Evolutionary conservation across 1,284 basidiomycete genomes (phyloP).

Genomic region (Ustilago sp.): DNA sequence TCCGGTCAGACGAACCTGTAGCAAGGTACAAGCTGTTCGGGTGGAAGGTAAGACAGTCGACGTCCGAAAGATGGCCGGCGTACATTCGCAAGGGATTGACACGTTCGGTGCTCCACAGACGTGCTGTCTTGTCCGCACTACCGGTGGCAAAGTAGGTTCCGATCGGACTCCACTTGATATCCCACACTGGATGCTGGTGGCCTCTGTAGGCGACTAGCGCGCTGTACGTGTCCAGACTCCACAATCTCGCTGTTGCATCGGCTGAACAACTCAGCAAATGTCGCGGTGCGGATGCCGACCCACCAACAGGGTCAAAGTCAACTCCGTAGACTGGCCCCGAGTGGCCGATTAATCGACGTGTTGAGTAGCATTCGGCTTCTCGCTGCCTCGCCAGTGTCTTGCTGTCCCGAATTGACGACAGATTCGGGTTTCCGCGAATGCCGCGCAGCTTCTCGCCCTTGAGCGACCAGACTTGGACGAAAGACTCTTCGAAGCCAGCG

Average conservation of each 20-base stretch:
- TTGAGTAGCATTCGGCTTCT: slow-evolving; percentile 40
- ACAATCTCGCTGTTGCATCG: slow-evolving; percentile 89
- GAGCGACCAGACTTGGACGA: slow-evolving; percentile 92
- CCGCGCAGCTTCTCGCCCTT: slow-evolving; percentile 89
- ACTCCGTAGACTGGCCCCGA: slow-evolving; percentile 95
- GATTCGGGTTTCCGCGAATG: slow-evolving; percentile 79
- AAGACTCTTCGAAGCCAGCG: slow-evolving; percentile 94
- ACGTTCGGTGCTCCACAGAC: slow-evolving; percentile 95
- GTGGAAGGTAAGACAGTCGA: slow-evolving; percentile 96
- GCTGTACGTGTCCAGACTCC: slow-evolving; percentile 94
- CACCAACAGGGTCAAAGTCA: slow-evolving; percentile 89
- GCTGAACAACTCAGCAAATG: slow-evolving; percentile 93
- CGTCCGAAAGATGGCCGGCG: slow-evolving; percentile 95
- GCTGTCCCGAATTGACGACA: slow-evolving; percentile 76
- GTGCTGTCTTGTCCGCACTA: slow-evolving; percentile 91
- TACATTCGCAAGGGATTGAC: slow-evolving; percentile 89
- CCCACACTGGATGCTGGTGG: slow-evolving; percentile 98
- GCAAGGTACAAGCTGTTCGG: slow-evolving; percentile 97
- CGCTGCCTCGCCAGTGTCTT: slow-evolving; percentile 55
- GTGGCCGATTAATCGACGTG: slow-evolving; percentile 92
- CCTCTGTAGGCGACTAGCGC: slow-evolving; percentile 95
- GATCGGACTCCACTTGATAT: slow-evolving; percentile 96
- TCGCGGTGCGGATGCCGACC: slow-evolving; percentile 85
- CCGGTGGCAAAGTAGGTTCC: slow-evolving; percentile 98
- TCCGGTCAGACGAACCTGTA: slow-evolving; percentile 95